phyloP scores from a whole-genome alignment of 2,329 filamentous ascomycete species.

The Colletotrichum orchidophilum region DNA sequence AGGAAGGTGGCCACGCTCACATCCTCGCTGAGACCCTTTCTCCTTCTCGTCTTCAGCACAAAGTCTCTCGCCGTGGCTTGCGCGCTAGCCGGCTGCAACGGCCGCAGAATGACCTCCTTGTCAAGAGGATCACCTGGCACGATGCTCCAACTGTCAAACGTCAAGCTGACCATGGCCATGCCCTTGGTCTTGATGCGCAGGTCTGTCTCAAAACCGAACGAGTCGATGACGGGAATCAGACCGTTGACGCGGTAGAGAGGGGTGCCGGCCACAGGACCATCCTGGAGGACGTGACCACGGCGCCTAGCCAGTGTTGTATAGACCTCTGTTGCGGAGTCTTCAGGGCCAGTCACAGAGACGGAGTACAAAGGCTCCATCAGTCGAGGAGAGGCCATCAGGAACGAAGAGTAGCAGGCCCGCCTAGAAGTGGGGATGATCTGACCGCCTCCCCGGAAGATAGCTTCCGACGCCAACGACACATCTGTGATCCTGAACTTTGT shows the following conservation, averaged over 20 bases:
- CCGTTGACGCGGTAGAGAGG: conserved; percentile 93
- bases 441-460: conserved; percentile 93
- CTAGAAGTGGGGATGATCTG: conserved; percentile 97
- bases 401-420: conserved; percentile 92
- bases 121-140: conserved; percentile 96
- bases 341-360: conserved; percentile 91
- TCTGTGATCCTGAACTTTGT: conserved; percentile 98
- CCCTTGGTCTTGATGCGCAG: conserved; percentile 95
- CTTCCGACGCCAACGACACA: conserved; percentile 83
- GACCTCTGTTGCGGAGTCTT: conserved; percentile 85
- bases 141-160: conserved; percentile 96
- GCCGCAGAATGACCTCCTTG: conserved; percentile 81
- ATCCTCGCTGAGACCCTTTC: conserved; percentile 95
- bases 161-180: conserved; percentile 86
- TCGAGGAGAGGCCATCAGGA: conserved; percentile 94
- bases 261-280: conserved; percentile 92
- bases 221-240: conserved; percentile 94
- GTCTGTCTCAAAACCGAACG: conserved; percentile 98
- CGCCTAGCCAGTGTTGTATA: conserved; percentile 92
- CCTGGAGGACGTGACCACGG: conserved; percentile 91
- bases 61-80: conserved; percentile 95
- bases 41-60: conserved; percentile 91
- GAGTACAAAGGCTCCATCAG: conserved; percentile 97
- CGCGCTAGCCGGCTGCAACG: conserved; percentile 86
- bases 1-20: conserved; percentile 96